Base-by-base conservation (phyloP, 2,329 filamentous ascomycete genomes). In the Pseudogymnoascus sp. region DNA sequence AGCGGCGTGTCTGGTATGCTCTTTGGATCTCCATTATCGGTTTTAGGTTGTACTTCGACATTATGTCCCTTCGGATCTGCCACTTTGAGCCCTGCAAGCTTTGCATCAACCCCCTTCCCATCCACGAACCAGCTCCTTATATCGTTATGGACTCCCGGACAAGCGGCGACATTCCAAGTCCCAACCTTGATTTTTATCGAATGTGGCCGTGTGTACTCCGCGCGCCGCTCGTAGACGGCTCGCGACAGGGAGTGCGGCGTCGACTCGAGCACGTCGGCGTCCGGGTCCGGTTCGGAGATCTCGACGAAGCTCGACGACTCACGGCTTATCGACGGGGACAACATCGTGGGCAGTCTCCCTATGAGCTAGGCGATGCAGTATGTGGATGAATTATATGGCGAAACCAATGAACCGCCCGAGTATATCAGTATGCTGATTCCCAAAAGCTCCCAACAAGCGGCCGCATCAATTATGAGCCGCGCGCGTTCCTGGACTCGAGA, bases 161-260 rank as follows among this genome's bases (percentile, higher is more conserved):
- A 87, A 1, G 88, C 87, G 3, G 92, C 95, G 14, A 96, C 91
- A 75, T 99, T 99, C 95, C 95, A 99, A 0, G 90, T 89, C 44
- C 93, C 95, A 61, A 99, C 82, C 76, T 97, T 97, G 75, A 99
- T 84, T 67, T 87, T 87, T 69, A 96, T 85, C 61, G 83, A 83
- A 73, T 87, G 87, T 47, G 86, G 84, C 38, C 86, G 84, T 26
- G 89, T 88, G 74, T 93, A 99, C 74, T 97, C 93, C 59, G 83
- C 78, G 70, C 87, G 84, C 62, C 95, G 84, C 40, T 89, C 86
- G 72, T 88, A 84, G 40, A 97, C 79, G 31, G 84, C 84, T 65
- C 79, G 80, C 53, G 84, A 83, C n/a, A 88, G 81, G 3, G 85
- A 86, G 62, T 81, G 79, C 1, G 81, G 83, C 38, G 77, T 80